Evolutionary conservation across 805 yeast species (phyloP), one percentile per base, ranked within the genome.

Genomic region (Candida krabiensis): DNA sequence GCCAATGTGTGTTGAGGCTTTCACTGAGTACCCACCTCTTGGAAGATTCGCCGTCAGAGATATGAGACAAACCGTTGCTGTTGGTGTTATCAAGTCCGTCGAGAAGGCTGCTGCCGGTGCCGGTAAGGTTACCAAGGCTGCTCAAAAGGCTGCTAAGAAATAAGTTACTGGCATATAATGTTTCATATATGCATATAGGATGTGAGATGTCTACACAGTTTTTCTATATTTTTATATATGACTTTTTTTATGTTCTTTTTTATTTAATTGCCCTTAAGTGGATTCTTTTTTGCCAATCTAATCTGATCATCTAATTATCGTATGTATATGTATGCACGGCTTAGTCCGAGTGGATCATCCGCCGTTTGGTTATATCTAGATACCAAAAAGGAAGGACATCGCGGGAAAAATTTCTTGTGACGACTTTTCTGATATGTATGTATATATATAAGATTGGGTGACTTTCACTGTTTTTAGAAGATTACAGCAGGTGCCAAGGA

Each of bases 61-160:
- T 78, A 89, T 89, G 97, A 86, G 97, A 86, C 96, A 89, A 79
- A 90, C 97, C 63, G 97, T 90, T 65, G 97, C 97, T 70, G 97
- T 90, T 70, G 97, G 97, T 86, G 96, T 90, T 69, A 86, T 91
- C 86, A 91, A 91, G 83, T 73, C 88, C 53, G 96, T 88, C 62
- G 95, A 78, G 66, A 88, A 88, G 85, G 62, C 86, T 57, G 66
- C 86, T 58, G 66, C 80, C 74, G 75, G 73, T 73, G 86, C 88
- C 65, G 90, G 88, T 75, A 86, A 87, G 89, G 93, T 86, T 64
- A 86, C 96, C 89, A 87, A 87, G 88, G 87, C 96, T 71, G 96
- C 96, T 71, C 72, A 71, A 57, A 82, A 82, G 82, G 87, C 87
- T 67, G 75, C 75, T 60, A 80, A 80, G 84, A 80, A 80, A 74